Base-by-base conservation (phyloP, 1,284 basidiomycete genomes). In the Leucoagaricus sp. region DNA sequence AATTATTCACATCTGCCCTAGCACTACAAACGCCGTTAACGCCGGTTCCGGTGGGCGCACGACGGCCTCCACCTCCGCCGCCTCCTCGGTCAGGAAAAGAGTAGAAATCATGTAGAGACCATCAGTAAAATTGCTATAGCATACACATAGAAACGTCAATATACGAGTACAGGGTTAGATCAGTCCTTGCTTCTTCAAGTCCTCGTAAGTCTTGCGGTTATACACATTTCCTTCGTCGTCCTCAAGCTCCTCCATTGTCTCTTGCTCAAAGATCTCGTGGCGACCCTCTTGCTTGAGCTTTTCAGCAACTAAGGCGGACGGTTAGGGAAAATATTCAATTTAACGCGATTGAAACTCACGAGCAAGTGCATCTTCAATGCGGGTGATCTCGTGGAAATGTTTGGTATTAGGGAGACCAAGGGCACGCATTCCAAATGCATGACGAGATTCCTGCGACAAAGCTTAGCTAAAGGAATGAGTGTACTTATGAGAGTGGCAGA, bases 341-440 rank as follows among this genome's bases (percentile, higher is more conserved):
- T 46, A 17, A 41, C 42, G 19, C n/a, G 49, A 10, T n/a, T 36
- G 62, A 41, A 21, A 83, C 91, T 66, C 68, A 96, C 94, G 78
- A 46, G 94, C 86, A 59, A 98, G 84, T 0, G 96, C 97, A 76
- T 99, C 97, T 65, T 94, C 91, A 63, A 99, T 99, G 52, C 90
- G 85, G 19, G 96, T 99, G 61, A 99, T 98, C 72, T 98, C 96
- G 67, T 97, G 93, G 79, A 99, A 99, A 74, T 99, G 97, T 70
- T 96, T 96, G 1, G 96, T 98, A 65, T 98, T 99, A 1, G 97
- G 97, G 61, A 99, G 77, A 15, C 97, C 97, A 28, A 99, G 80
- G 3, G 97, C 96, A 40, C 95, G 88, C 94, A 99, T 98, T 28
- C 96, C 97, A 65, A 98, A 99, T 1, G 96, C 93, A 75, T 99